Conservation (phyloP, 1,284 basidiomycete genomes). For the Tremellales sp. region DNA sequence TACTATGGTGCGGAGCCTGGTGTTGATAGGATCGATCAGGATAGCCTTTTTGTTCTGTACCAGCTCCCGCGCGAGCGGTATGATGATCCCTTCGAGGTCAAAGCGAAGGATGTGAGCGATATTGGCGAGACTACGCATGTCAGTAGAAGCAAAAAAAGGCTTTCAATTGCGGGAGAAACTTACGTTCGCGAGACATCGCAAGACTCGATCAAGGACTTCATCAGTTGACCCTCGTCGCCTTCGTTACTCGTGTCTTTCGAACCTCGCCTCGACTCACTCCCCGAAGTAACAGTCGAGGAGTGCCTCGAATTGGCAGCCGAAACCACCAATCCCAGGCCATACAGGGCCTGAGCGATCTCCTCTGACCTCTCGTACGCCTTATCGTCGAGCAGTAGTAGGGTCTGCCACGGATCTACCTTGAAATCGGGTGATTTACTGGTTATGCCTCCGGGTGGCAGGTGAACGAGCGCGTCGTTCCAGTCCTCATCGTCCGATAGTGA, state of each 20-base stretch:
- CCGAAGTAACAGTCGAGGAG: slow-evolving; percentile 5
- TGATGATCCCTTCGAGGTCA: slow-evolving; percentile 79
- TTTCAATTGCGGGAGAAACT: slow-evolving; percentile 10
- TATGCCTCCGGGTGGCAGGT: background rate
- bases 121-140: slow-evolving; percentile 65
- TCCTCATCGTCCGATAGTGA: slow-evolving; percentile 55
- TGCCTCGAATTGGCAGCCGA: slow-evolving; percentile 1
- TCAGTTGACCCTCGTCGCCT: slow-evolving; percentile 55
- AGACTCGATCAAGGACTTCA: slow-evolving; percentile 61
- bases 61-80: slow-evolving; percentile 81
- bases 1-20: slow-evolving; percentile 78
- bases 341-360: slow-evolving; percentile 19
- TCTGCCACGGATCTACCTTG: slow-evolving; percentile 82
- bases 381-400: slow-evolving; percentile 63
- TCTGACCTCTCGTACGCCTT: slow-evolving; percentile 17
- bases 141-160: background rate
- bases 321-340: slow-evolving; percentile 17
- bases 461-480: slow-evolving; percentile 45
- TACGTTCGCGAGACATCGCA: slow-evolving; percentile 54
- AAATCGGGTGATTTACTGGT: slow-evolving; percentile 37
- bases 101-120: slow-evolving; percentile 78
- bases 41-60: slow-evolving; percentile 86
- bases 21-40: slow-evolving; percentile 78
- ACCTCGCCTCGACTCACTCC: slow-evolving; percentile 17
- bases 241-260: slow-evolving; percentile 47